A percentile compares a stretch with the other conserved stretches of the same genome.
phyloP scores from a whole-genome alignment of 2,329 filamentous ascomycete species.

The Plenodomus biglobosus region DNA sequence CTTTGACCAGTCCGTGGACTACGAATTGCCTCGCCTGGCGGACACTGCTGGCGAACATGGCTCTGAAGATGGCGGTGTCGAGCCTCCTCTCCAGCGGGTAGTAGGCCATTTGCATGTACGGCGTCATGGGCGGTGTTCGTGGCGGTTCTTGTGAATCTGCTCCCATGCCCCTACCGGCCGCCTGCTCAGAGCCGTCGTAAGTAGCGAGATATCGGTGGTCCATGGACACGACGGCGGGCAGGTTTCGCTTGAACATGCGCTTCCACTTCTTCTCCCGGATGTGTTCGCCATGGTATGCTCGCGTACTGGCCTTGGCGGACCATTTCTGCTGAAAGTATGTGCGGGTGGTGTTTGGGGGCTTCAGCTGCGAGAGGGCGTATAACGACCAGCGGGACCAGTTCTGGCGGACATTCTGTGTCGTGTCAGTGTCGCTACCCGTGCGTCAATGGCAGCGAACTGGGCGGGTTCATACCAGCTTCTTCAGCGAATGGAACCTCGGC shows the following conservation, averaged over 20 bases:
- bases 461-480: slow-evolving; percentile 60
- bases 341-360: slow-evolving; percentile 42
- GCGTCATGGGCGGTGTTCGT: slow-evolving; percentile 57
- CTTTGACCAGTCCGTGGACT: slow-evolving; percentile 87
- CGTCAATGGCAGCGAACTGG: background rate
- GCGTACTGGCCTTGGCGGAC: slow-evolving; percentile 78
- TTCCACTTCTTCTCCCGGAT: slow-evolving; percentile 92
- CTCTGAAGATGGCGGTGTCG: slow-evolving; percentile 91
- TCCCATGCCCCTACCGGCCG: slow-evolving; percentile 81
- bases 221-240: slow-evolving; percentile 85
- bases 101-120: slow-evolving; percentile 96
- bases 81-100: slow-evolving; percentile 86
- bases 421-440: slow-evolving; percentile 8
- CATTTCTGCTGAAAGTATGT: slow-evolving; percentile 99
- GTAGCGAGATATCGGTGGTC: slow-evolving; percentile 75
- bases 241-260: slow-evolving; percentile 82
- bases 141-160: slow-evolving; percentile 25
- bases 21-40: slow-evolving; percentile 93
- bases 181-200: slow-evolving; percentile 79
- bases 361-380: slow-evolving; percentile 73
- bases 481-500: slow-evolving; percentile 66
- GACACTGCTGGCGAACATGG: slow-evolving; percentile 90
- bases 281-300: slow-evolving; percentile 93
- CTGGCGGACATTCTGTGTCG: slow-evolving; percentile 81
- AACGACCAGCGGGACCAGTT: slow-evolving; percentile 98